Evolutionary conservation across 2,329 filamentous ascomycete genomes (phyloP).

Genomic region (Fonsecaea pedrosoi): DNA sequence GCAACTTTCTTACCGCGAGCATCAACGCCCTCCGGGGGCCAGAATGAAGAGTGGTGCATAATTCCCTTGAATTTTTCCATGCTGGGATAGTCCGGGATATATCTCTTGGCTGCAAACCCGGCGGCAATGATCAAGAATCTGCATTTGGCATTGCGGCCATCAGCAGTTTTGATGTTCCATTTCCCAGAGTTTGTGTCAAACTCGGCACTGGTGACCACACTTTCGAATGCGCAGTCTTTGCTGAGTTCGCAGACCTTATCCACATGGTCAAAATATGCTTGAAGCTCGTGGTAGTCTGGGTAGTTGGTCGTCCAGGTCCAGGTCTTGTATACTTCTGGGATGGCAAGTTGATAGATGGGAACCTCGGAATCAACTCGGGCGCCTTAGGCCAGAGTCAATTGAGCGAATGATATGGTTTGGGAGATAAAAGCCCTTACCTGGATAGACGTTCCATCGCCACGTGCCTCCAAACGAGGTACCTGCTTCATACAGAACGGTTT

Average conservation of each 20-base stretch:
- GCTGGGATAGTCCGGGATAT: slow-evolving; percentile 65
- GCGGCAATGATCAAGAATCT: slow-evolving; percentile 56
- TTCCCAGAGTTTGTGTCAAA: slow-evolving; percentile 47
- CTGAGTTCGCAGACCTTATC: slow-evolving; percentile 53
- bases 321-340: slow-evolving; percentile 55
- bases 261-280: slow-evolving; percentile 56
- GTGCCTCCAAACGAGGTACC: slow-evolving; percentile 53
- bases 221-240: slow-evolving; percentile 55
- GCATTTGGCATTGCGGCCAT: slow-evolving; percentile 49
- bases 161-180: slow-evolving; percentile 56
- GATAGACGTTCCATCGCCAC: slow-evolving; percentile 49
- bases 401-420: background rate
- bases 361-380: slow-evolving; percentile 56
- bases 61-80: slow-evolving; percentile 65
- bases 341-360: slow-evolving; percentile 57
- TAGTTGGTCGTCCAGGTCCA: slow-evolving; percentile 43
- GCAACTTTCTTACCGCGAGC: slow-evolving; percentile 65
- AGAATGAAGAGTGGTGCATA: slow-evolving; percentile 66
- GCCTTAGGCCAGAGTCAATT: slow-evolving; percentile 40
- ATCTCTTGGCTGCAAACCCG: slow-evolving; percentile 64
- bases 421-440: slow-evolving; percentile 36
- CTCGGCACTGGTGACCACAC: slow-evolving; percentile 50
- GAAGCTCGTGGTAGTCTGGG: slow-evolving; percentile 50
- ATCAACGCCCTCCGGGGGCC: slow-evolving; percentile 63
- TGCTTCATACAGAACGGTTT: slow-evolving; percentile 61